Evolutionary conservation across 2,329 filamentous ascomycete species (phyloP).

Genomic region (Fusarium sp.): DNA sequence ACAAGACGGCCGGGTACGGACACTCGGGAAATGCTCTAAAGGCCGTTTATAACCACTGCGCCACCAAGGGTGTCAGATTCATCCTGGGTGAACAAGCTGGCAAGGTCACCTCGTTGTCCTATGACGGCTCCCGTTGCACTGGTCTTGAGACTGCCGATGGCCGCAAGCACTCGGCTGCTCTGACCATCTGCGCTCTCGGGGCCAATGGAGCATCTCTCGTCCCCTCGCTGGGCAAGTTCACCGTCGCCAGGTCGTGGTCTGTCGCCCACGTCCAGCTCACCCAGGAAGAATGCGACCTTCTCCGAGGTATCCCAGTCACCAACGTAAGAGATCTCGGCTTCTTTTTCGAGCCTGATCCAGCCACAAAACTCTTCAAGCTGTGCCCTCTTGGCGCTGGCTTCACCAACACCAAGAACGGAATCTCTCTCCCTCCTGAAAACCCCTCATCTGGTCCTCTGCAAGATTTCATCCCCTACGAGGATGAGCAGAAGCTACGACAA

Average conservation of each 20-base stretch:
- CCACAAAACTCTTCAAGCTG: slow-evolving; percentile 17
- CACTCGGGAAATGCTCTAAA: slow-evolving; percentile 9
- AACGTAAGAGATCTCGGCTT: slow-evolving; percentile 16
- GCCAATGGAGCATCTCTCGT: slow-evolving; percentile 5
- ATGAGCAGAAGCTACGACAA: slow-evolving; percentile 9
- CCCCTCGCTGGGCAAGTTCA: neutral
- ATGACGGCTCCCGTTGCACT: neutral
- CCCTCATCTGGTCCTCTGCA: neutral
- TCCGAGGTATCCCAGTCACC: slow-evolving; percentile 15
- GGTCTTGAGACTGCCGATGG: slow-evolving; percentile 8
- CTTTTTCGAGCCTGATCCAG: slow-evolving; percentile 16
- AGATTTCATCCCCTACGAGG: slow-evolving; percentile 18
- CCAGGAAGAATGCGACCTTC: slow-evolving; percentile 9
- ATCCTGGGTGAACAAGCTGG: slow-evolving; percentile 10
- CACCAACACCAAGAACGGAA: slow-evolving; percentile 9
- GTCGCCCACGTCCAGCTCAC: slow-evolving; percentile 20
- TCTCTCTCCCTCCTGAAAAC: slow-evolving; percentile 1
- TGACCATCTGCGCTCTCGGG: slow-evolving; percentile 9
- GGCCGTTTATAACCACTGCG: slow-evolving; percentile 4
- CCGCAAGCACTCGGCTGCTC: neutral
- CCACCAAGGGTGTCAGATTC: slow-evolving; percentile 9
- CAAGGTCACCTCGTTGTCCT: slow-evolving; percentile 1
- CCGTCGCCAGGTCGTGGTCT: slow-evolving; percentile 9
- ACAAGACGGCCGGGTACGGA: slow-evolving; percentile 1
- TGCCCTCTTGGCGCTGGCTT: slow-evolving; percentile 21